phyloP scores from a whole-genome alignment of 768 basidiomycete genomes.

The Pleurotus djamor region DNA sequence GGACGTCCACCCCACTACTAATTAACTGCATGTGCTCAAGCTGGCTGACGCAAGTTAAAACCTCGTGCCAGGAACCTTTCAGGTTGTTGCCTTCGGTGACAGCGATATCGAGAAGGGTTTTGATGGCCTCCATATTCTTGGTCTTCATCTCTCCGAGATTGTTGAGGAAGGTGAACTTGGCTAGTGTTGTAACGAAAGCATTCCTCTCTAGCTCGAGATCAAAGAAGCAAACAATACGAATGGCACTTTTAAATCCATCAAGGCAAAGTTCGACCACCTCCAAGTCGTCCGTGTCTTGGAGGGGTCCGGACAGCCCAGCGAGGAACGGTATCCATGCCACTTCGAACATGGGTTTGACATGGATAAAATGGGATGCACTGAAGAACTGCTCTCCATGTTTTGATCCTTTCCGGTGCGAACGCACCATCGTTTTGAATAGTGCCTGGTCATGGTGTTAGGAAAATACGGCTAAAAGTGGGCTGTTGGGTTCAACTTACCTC shows the following conservation, averaged over 20 bases:
- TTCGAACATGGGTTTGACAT: constrained; percentile 98
- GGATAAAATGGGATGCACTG: constrained; percentile 93
- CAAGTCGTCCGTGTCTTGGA: constrained; percentile 94
- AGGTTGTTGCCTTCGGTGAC: constrained; percentile 96
- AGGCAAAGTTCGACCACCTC: constrained; percentile 90
- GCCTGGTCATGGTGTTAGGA: constrained; percentile 46
- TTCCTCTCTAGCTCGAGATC: constrained; percentile 98
- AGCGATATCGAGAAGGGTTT: constrained; percentile 89
- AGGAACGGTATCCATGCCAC: constrained; percentile 99
- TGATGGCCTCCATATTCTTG: constrained; percentile 99
- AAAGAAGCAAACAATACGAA: constrained; percentile 94
- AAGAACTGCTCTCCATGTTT: constrained; percentile 87
- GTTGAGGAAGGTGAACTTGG: constrained; percentile 96
- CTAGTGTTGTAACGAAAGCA: constrained; percentile 95
- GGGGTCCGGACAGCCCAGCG: constrained; percentile 89
- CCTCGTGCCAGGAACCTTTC: constrained; percentile 95
- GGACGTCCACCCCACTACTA: constrained; percentile 83
- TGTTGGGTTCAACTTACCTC: constrained; percentile 52
- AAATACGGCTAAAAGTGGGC: not conserved
- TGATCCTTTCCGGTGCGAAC: constrained; percentile 83
- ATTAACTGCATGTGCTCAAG: constrained; percentile 99
- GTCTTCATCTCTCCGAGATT: constrained; percentile 99
- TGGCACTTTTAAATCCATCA: constrained; percentile 97
- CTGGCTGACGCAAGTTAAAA: constrained; percentile 96
- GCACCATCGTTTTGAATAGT: constrained; percentile 89